Conservation (phyloP, 352 stramenopile genomes). For the Blastocystis sp. region DNA sequence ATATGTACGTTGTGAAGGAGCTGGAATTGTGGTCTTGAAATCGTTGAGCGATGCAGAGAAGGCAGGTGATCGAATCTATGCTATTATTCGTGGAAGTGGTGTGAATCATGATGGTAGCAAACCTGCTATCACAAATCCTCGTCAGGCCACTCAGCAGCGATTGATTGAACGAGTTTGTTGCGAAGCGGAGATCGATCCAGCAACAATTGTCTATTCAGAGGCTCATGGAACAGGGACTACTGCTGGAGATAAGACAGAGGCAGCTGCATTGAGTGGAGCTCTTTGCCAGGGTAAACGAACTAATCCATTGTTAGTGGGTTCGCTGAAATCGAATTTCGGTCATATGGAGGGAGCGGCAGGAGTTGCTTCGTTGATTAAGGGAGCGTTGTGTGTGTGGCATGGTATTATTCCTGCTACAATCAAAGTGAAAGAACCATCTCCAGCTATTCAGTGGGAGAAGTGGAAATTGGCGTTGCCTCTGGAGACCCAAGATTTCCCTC, state of each 20-base stretch:
- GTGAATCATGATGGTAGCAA: constrained; percentile 64
- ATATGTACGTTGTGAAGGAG: constrained; percentile 61
- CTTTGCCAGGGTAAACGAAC: constrained; percentile 8
- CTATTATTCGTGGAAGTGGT: constrained; percentile 62
- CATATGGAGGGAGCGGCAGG: constrained; percentile 66
- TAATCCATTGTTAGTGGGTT: constrained; percentile 18
- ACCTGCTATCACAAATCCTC: constrained; percentile 58
- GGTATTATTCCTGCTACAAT: constrained; percentile 60
- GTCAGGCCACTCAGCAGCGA: neutral
- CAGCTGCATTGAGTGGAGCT: constrained; percentile 13
- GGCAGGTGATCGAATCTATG: constrained; percentile 40
- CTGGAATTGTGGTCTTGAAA: constrained; percentile 59
- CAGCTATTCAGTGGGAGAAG: constrained; percentile 51
- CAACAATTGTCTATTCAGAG: constrained; percentile 26
- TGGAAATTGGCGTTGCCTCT: constrained; percentile 48
- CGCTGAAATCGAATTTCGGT: constrained; percentile 67
- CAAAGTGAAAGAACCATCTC: constrained; percentile 32
- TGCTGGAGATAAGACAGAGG: constrained; percentile 61
- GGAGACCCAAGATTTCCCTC: neutral
- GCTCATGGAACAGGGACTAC: constrained; percentile 62
- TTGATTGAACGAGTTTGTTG: constrained; percentile 14
- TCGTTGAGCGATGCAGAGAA: neutral
- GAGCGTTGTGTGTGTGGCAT: constrained; percentile 47
- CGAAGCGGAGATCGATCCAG: constrained; percentile 19
- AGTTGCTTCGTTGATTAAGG: constrained; percentile 45